Base-by-base conservation (phyloP, 352 stramenopile species). In the Globisporangium canariense region DNA sequence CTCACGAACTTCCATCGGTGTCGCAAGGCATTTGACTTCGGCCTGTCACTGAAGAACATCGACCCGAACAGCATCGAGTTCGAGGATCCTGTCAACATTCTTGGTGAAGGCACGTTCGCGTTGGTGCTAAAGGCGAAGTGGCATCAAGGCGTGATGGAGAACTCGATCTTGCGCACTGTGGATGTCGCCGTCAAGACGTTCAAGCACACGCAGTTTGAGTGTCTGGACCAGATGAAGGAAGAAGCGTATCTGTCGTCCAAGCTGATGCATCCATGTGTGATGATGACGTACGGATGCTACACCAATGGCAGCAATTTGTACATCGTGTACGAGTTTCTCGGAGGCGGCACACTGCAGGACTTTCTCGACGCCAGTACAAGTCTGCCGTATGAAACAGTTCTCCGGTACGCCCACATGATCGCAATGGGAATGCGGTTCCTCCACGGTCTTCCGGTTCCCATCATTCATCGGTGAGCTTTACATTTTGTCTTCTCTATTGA, bases 271-370 rank as follows among this genome's bases (percentile, higher is more conserved):
- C 84, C 82, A 20, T 90, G 82, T 58, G 81, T 93, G 28, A 93
- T 93, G 84, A 86, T 88, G 71, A 93, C 84, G 13, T 93, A 93
- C 34, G 84, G 84, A 0, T 93, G 84, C 64, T 93, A 90, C 64
- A 93, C 84, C 11, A 90, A 70, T 34, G 82, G 82, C 3, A 89
- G 78, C 56, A 89, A 90, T 69, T 69, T 93, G 58, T 91, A 91
- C 69, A 88, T 93, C 53, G 80, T 93, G 66, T 93, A 84, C 52
- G 84, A 93, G 52, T 91, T 89, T 61, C 71, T 93, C 18, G 84
- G 84, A 9, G 84, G 82, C 22, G 84, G 84, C n/a, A 93, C 84
- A n/a, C 68, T 93, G 25, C 84, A 93, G 68, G 76, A 93, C 50
- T 53, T 90, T 34, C 77, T 93, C 40, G 84, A 91, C 52, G 64